Base-by-base conservation (phyloP, 2,329 filamentous ascomycete species). In the Celoporthe dispersa region DNA sequence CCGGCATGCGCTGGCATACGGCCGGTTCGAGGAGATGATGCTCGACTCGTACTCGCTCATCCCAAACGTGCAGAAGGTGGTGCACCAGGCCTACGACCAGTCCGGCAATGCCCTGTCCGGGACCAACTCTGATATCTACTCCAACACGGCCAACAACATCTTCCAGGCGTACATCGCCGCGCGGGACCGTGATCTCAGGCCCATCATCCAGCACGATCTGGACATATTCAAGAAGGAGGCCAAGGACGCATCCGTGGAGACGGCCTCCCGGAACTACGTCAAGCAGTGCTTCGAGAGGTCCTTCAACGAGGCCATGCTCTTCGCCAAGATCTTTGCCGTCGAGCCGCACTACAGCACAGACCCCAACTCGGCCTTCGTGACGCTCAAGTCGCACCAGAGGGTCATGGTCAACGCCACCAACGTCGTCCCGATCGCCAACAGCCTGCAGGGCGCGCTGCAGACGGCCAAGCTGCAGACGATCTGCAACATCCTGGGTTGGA, bases 271-370 rank as follows among this genome's bases (percentile, higher is more conserved):
- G 37, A 89, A 87, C 73, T 87, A 84, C 68, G 82, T 89, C 72
- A 89, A 89, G 75, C 87, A 89, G 76, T 84, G 82, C 67, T 88
- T 89, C 68, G 87, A 90, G 74, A 83, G 86, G 35, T 84, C 87
- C 2, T 87, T 85, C 73, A 84, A 85, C 69, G 87, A 90, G 74
- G 82, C 84, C 35, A 81, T 78, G 28, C 76, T 90, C 2, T 88
- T 90, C 70, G 75, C 80, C 41, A 86, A 83, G 71, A 80, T 89
- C n/a, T 89, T 90, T 72, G 81, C 82, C 33, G 79, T 89, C 53
- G 86, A 88, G 61, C 83, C 86, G 0, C 81, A 84, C 31, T 88
- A 86, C 79, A 87, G 81, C 72, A 80, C 80, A 0, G 80, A 85
- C 31, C 72, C 78, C 0, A 83, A 83, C 51, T 88, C 87, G 0